Evolutionary conservation across 2,329 filamentous ascomycete species (phyloP).

Genomic region (Zymoseptoria pseudotritici): DNA sequence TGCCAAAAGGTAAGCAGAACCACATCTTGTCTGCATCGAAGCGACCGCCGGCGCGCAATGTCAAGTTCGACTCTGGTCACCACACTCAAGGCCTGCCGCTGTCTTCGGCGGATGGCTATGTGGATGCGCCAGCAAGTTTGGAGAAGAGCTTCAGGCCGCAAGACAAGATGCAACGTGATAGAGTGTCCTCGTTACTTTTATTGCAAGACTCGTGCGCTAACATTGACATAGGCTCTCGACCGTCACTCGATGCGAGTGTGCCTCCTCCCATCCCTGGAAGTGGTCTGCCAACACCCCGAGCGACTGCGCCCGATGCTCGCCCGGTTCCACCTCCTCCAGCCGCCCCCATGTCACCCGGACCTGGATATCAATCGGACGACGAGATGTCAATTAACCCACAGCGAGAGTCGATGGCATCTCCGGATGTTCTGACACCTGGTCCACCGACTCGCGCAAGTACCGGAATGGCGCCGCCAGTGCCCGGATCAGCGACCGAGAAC

Average conservation of each 20-base stretch:
- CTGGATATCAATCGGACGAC: slow-evolving; percentile 82
- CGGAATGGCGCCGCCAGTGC: slow-evolving; percentile 31
- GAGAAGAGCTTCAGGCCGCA: slow-evolving; percentile 5
- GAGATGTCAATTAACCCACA: slow-evolving; percentile 56
- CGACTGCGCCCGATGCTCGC: slow-evolving; percentile 17
- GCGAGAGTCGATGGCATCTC: slow-evolving; percentile 36
- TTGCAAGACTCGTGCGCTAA: not conserved
- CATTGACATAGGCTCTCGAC: slow-evolving; percentile 12
- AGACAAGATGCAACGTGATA: not conserved
- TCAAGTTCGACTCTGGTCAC: slow-evolving; percentile 3
- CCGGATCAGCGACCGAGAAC: slow-evolving; percentile 21
- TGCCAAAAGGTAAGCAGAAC: slow-evolving; percentile 45
- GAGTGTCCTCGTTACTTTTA: not conserved
- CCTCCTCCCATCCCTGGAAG: slow-evolving; percentile 15
- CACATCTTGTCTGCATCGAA: slow-evolving; percentile 4
- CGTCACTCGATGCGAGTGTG: slow-evolving; percentile 11
- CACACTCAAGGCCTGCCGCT: slow-evolving; percentile 3
- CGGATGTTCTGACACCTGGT: slow-evolving; percentile 22
- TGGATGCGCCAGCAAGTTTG: slow-evolving; percentile 3
- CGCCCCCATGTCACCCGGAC: slow-evolving; percentile 53
- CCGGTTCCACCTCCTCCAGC: slow-evolving; percentile 31
- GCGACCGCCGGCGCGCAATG: slow-evolving; percentile 4
- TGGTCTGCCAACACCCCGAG: slow-evolving; percentile 8
- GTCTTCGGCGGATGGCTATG: slow-evolving; percentile 9
- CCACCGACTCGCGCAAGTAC: slow-evolving; percentile 25